Base-by-base conservation (phyloP, 345 rosid genomes). In the Xanthoceras sorbifolium region DNA sequence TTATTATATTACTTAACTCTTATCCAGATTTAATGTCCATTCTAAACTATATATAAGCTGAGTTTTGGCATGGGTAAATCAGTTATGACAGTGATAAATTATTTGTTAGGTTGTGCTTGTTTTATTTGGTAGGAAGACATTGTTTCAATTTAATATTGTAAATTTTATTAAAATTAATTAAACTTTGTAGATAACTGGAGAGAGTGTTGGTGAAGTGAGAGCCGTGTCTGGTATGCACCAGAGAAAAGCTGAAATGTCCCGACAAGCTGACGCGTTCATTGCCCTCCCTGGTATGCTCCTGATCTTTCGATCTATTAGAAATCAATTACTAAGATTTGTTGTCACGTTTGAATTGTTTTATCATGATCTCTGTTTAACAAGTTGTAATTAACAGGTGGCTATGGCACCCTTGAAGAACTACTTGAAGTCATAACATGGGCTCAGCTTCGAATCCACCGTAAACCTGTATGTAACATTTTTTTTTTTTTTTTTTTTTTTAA, bases 361-460 rank as follows among this genome's bases (percentile, higher is more conserved):
- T 7, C 22, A 46, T 18, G 42, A 44, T 48, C 1, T 44, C 32
- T 73, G 9, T 12, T 0, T 32, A 65, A 7, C 36, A 12, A 48
- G 0, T 65, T 63, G 32, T 23, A 12, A 6, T 46, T 64, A 36
- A 57, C 76, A 95, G 99, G 99, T 78, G 99, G 99, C 36, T 94
- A 94, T 79, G 99, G 99, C 42, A 94, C 99, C 34, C 93, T 94
- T 0, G 99, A 94, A 78, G 99, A 94, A 74, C 79, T 94, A 77
- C 93, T 94, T 34, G 98, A 94, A 87, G 97, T 93, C 71, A 94
- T 94, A 79, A 93, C 98, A 38, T 91, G 98, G 99, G 97, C 98
- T 71, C 99, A 94, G 85, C 98, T 94, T 18, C 94, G 97, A 34
- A 94, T 94, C 83, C 99, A 94, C 84, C 86, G 83, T 60, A 94